Base-by-base conservation (phyloP, 2,329 filamentous ascomycete genomes). In the Calonectria pauciramosa region DNA sequence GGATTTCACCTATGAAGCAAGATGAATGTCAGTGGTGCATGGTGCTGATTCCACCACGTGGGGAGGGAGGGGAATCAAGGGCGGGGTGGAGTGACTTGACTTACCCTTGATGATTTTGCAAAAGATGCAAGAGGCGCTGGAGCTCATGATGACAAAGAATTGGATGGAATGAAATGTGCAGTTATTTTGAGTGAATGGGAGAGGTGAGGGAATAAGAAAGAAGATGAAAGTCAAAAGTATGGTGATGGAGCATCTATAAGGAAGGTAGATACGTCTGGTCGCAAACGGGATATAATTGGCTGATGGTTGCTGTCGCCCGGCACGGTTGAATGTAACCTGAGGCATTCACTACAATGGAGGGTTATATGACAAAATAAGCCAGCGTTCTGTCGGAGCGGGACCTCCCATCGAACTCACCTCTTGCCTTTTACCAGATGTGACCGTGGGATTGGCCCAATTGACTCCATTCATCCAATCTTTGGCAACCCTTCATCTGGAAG, bases 81-180 rank as follows among this genome's bases (percentile, higher is more conserved):
- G 52, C 70, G 73, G 60, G 41, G 63, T 70, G 74, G 47, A 68
- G 28, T 14, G 71, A 68, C 38, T 36, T 32, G 10, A 77, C 76
- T 78, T 83, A 89, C 96, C 96, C 91, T 98, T 97, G 89, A 99
- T 94, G 84, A 99, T 99, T 86, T 95, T 98, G 91, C 97, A 99
- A 89, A 99, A 99, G 83, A 99, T 95, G 85, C 97, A 99, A 77
- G 93, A 72, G 28, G 77, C 67, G n/a, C 38, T 47, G 34, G 68
- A 41, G 13, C 30, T 36, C 7, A 52, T 41, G 23, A 49, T 64
- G 59, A 36, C 64, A 49, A 70, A 59, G 71, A 34, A 44, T 64
- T 34, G 51, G 18, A 44, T 51, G 18, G 14, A 20, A 69, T 28
- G 65, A 23, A 59, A 28, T 23, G 14, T 49, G n/a, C 10, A 38